Evolutionary conservation across 2,329 filamentous ascomycete species (phyloP).

Genomic region (Microdochium nivale): DNA sequence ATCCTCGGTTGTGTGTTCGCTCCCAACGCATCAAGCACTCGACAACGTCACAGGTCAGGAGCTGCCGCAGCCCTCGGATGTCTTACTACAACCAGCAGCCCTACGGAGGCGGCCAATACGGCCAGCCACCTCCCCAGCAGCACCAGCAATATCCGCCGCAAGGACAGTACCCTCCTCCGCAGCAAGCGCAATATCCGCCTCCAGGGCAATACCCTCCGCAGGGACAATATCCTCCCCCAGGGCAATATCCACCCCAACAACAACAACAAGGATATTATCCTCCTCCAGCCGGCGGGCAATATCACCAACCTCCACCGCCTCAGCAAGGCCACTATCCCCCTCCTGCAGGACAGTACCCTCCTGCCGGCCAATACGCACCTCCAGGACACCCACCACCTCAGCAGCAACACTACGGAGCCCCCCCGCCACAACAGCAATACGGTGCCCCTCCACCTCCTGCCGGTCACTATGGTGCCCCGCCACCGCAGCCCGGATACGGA

Average conservation of each 20-base stretch:
- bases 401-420: constrained; percentile 22
- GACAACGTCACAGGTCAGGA: no score
- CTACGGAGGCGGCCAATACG: constrained; percentile 13
- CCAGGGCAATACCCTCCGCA: constrained; percentile 11
- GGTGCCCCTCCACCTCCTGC: constrained; percentile 31
- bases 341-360: constrained; percentile 21
- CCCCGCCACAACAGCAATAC: constrained; percentile 22
- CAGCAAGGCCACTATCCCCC: constrained; percentile 26
- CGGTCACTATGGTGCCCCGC: constrained; percentile 24
- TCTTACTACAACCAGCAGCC: constrained; percentile 12
- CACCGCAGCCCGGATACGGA: constrained; percentile 22
- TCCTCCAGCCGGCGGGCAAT: constrained; percentile 15
- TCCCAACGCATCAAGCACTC: neutral
- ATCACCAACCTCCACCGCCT: constrained; percentile 29
- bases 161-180: constrained; percentile 17
- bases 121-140: constrained; percentile 12
- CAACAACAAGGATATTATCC: constrained; percentile 19
- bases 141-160: constrained; percentile 7
- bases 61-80: constrained; percentile 3
- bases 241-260: constrained; percentile 6
- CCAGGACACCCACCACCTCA: constrained; percentile 9
- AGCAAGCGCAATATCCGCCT: constrained; percentile 17
- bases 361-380: constrained; percentile 5
- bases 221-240: constrained; percentile 6
- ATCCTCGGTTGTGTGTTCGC: neutral